Evolutionary conservation across 768 basidiomycete genomes (phyloP).

Genomic region (Russula foetens): DNA sequence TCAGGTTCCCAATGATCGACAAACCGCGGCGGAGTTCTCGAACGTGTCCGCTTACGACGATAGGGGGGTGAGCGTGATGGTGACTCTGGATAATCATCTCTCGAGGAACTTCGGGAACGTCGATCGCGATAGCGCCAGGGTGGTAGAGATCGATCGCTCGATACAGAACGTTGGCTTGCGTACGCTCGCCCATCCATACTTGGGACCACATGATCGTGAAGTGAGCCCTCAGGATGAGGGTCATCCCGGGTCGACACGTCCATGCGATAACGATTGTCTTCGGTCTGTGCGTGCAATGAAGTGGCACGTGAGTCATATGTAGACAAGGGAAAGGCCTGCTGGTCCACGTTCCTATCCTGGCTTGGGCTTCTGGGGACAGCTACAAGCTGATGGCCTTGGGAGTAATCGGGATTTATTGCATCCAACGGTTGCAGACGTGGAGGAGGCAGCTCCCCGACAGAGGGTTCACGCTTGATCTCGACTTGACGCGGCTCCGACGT

Average conservation of each 20-base stretch:
- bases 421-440: not conserved
- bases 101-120: not conserved
- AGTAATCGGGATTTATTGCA: not conserved
- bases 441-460: not conserved
- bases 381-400: not conserved
- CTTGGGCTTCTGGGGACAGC: not conserved
- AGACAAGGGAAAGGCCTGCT: not conserved
- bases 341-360: not conserved
- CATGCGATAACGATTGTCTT: not conserved
- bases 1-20: not conserved
- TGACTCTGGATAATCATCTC: not conserved
- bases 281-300: not conserved
- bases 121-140: slow-evolving; percentile 1
- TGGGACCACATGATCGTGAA: not conserved
- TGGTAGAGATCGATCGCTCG: not conserved
- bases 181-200: not conserved
- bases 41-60: slow-evolving; percentile 4
- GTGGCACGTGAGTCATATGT: not conserved
- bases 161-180: not conserved
- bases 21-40: not conserved
- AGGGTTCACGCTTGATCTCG: slow-evolving; percentile 10
- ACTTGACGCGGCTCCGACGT: not conserved
- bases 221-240: not conserved
- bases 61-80: slow-evolving; percentile 3
- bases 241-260: not conserved